phyloP scores from a whole-genome alignment of 345 rosid species.

The Nasturtium officinale region DNA sequence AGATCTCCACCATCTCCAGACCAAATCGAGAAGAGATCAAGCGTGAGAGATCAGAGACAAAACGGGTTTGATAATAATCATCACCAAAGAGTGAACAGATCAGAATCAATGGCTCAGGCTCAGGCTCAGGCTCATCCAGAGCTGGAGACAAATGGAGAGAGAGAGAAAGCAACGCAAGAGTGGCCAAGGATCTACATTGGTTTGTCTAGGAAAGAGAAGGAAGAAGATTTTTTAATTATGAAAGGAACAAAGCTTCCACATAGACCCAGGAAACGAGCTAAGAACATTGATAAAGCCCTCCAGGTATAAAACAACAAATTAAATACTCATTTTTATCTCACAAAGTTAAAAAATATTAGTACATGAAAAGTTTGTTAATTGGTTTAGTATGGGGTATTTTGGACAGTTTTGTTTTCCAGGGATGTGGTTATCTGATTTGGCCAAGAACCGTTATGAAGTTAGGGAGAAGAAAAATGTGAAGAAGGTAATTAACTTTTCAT shows the following conservation, averaged over 20 bases:
- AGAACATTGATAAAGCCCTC: constrained; percentile 63
- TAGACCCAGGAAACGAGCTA: constrained; percentile 69
- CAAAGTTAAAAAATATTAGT: background rate
- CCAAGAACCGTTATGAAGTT: constrained; percentile 71
- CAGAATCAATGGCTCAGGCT: constrained; percentile 44
- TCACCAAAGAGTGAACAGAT: constrained; percentile 40
- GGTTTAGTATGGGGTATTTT: constrained; percentile 7
- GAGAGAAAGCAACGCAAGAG: constrained; percentile 48
- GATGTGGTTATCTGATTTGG: constrained; percentile 70
- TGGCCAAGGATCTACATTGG: constrained; percentile 64
- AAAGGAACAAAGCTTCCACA: constrained; percentile 76
- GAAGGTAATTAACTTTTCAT: constrained; percentile 50
- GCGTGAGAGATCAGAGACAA: constrained; percentile 44
- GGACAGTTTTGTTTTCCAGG: constrained; percentile 79
- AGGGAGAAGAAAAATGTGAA: constrained; percentile 73
- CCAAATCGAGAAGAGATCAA: constrained; percentile 52
- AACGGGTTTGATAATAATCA: constrained; percentile 46
- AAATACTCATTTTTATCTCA: background rate
- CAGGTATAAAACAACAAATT: constrained; percentile 47
- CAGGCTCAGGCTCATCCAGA: constrained; percentile 42
- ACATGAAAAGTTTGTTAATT: constrained; percentile 1
- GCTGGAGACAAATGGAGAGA: constrained; percentile 32
- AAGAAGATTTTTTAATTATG: constrained; percentile 71
- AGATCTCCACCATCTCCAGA: constrained; percentile 58
- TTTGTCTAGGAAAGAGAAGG: constrained; percentile 66